Percentiles rank a stretch among this genome's conserved stretches.
phyloP scores from a whole-genome alignment of 495 filamentous ascomycete species.

The Aspergillus indologenus region DNA sequence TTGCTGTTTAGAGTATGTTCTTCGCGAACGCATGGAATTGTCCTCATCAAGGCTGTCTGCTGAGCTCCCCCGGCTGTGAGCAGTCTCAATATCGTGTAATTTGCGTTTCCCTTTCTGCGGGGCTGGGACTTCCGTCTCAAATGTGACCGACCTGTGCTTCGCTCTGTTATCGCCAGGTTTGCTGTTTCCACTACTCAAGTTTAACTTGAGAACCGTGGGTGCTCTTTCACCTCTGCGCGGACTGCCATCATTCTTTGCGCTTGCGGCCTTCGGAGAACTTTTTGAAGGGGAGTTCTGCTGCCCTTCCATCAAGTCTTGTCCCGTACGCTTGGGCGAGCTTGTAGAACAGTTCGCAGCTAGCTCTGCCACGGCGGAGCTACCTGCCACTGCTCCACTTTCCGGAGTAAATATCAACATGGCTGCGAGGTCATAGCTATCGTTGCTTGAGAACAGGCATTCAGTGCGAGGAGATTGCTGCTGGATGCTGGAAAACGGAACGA shows the following conservation, averaged over 20 bases:
- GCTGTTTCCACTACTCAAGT: neutral
- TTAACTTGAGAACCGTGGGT: neutral
- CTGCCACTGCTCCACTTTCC: slow-evolving; percentile 2
- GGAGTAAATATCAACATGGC: slow-evolving; percentile 30
- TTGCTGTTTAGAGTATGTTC: slow-evolving; percentile 23
- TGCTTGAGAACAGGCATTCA: slow-evolving; percentile 14
- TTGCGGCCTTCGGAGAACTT: no score
- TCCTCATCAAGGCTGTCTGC: neutral
- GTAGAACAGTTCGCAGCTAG: neutral
- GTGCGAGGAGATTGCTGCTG: slow-evolving; percentile 16
- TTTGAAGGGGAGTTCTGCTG: no score
- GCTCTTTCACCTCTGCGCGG: no score
- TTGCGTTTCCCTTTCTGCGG: slow-evolving; percentile 7
- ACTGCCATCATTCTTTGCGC: no score
- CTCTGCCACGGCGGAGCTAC: neutral
- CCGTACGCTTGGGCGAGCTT: neutral
- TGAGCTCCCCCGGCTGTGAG: neutral
- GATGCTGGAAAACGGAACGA: slow-evolving; percentile 31
- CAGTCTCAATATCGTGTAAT: neutral
- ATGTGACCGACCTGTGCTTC: slow-evolving; percentile 30
- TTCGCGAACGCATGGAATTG: slow-evolving; percentile 10
- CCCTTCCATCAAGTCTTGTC: no score
- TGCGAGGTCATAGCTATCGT: slow-evolving; percentile 29
- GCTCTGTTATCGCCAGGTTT: neutral
- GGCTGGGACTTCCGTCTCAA: slow-evolving; percentile 13